Conservation (phyloP, 1,284 basidiomycete species). For the Melanopsichium pennsylvanicum region DNA sequence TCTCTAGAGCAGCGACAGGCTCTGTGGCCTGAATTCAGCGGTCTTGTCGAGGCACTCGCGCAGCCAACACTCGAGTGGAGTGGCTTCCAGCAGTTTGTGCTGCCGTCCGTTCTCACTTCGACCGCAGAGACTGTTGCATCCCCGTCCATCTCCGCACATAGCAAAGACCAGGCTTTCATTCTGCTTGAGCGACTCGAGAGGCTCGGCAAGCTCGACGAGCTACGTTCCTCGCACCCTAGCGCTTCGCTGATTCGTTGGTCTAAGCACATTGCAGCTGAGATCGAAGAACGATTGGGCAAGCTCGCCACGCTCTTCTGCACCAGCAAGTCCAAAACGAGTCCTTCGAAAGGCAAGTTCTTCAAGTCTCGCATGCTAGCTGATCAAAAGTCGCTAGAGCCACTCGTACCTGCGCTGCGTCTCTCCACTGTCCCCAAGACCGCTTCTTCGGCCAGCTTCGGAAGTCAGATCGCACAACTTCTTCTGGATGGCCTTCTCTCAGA, state of each 20-base stretch:
- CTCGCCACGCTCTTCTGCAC: conserved; percentile 28
- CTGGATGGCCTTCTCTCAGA: conserved; percentile 27
- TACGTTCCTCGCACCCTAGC: conserved; percentile 28
- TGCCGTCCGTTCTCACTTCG: conserved; percentile 54
- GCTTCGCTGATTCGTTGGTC: conserved; percentile 42
- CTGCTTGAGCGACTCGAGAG: conserved; percentile 54
- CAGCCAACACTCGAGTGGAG: conserved; percentile 49
- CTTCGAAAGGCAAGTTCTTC: conserved; percentile 5
- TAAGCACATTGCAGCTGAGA: conserved; percentile 35
- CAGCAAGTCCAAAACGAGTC: not conserved
- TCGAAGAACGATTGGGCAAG: conserved; percentile 19
- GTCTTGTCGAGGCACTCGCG: conserved; percentile 52
- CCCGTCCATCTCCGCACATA: conserved; percentile 10
- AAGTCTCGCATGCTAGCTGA: conserved; percentile 5
- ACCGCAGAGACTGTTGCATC: conserved; percentile 45
- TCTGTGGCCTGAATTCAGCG: conserved; percentile 51
- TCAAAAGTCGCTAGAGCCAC: conserved; percentile 21
- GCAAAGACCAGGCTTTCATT: conserved; percentile 42
- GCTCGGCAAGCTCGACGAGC: conserved; percentile 35
- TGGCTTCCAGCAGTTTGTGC: conserved; percentile 58
- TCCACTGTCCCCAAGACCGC: conserved; percentile 23
- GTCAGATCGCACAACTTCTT: conserved; percentile 25
- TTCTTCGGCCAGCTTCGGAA: conserved; percentile 9
- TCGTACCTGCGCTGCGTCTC: conserved; percentile 40
- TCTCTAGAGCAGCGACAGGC: conserved; percentile 22